A percentile compares a stretch with the other conserved stretches of the same genome.
Evolutionary conservation across 2,329 filamentous ascomycete genomes (phyloP).

Genomic region (Fusarium devonianum): DNA sequence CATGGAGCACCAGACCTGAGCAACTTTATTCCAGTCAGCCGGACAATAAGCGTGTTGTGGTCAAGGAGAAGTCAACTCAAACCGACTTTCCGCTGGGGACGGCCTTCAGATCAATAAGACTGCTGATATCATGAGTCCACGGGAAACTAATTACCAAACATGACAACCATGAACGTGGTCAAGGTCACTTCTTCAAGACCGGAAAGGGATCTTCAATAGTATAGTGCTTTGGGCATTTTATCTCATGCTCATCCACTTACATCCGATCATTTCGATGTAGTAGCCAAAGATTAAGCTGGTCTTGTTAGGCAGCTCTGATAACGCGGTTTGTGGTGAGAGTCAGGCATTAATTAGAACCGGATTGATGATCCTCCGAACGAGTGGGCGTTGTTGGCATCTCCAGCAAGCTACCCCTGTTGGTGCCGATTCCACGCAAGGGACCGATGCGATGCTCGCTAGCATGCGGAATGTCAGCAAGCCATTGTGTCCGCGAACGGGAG

Average conservation of each 20-base stretch:
- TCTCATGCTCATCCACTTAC: too few species aligned
- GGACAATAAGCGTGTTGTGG: too few species aligned
- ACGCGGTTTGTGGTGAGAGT: neutral
- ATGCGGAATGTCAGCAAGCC: neutral
- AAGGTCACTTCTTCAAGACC: too few species aligned
- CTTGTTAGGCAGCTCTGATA: neutral
- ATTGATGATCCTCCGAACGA: neutral
- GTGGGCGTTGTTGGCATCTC: slow-evolving; percentile 1
- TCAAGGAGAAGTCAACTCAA: too few species aligned
- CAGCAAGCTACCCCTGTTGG: neutral
- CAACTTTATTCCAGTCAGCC: slow-evolving; percentile 47
- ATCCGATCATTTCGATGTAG: too few species aligned
- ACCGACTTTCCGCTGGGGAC: too few species aligned
- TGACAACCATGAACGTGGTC: too few species aligned
- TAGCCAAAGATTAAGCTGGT: neutral
- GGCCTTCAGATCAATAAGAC: too few species aligned
- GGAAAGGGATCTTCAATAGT: too few species aligned
- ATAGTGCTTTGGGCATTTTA: too few species aligned
- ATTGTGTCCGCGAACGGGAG: slow-evolving; percentile 9
- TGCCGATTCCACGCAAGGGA: neutral
- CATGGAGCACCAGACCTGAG: slow-evolving; percentile 56
- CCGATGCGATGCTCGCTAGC: slow-evolving; percentile 11
- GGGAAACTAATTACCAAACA: too few species aligned
- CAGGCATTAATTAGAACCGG: slow-evolving; percentile 11
- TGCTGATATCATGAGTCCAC: too few species aligned